A percentile compares a stretch with the other conserved stretches of the same genome.
Evolutionary conservation across 768 basidiomycete species (phyloP).

Genomic region (Pisolithus albus): DNA sequence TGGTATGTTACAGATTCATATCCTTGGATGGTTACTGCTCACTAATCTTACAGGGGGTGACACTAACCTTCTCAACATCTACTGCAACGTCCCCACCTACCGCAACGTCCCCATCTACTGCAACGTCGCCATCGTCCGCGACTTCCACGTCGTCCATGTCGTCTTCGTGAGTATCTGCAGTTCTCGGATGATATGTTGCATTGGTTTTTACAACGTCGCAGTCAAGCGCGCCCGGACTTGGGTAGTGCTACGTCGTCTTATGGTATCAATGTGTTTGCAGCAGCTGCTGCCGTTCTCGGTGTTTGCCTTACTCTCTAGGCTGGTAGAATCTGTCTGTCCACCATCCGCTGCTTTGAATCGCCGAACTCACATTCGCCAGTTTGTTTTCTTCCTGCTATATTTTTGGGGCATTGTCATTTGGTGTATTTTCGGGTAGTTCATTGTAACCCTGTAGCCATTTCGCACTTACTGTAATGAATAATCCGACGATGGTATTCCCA

Average conservation of each 20-base stretch:
- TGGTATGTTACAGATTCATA: constrained; percentile 34
- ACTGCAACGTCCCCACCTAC: constrained; percentile 17
- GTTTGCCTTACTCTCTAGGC: constrained; percentile 10
- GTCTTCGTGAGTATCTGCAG: neutral
- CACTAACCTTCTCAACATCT: constrained; percentile 32
- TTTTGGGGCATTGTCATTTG: neutral
- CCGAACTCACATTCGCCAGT: neutral
- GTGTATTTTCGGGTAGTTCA: neutral
- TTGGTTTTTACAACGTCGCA: neutral
- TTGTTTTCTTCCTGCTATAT: neutral
- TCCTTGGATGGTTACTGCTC: neutral
- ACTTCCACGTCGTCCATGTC: constrained; percentile 7
- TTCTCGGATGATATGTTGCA: neutral
- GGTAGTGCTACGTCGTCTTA: constrained; percentile 5
- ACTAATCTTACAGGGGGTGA: constrained; percentile 41
- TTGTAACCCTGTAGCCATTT: neutral
- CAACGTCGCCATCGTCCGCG: constrained; percentile 10
- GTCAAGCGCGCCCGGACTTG: constrained; percentile 2
- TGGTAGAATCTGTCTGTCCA: too few relatives aligned
- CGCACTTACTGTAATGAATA: neutral
- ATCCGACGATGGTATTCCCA: neutral
- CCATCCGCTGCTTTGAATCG: neutral
- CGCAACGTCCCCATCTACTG: too few relatives aligned
- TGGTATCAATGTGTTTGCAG: constrained; percentile 7
- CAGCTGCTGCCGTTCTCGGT: constrained; percentile 8